These are phyloP conservation scores for Colletotrichum lindemuthianum DNA, from an alignment of 2,329 filamentous ascomycete genomes.

Conservation along the genomic window DNA sequence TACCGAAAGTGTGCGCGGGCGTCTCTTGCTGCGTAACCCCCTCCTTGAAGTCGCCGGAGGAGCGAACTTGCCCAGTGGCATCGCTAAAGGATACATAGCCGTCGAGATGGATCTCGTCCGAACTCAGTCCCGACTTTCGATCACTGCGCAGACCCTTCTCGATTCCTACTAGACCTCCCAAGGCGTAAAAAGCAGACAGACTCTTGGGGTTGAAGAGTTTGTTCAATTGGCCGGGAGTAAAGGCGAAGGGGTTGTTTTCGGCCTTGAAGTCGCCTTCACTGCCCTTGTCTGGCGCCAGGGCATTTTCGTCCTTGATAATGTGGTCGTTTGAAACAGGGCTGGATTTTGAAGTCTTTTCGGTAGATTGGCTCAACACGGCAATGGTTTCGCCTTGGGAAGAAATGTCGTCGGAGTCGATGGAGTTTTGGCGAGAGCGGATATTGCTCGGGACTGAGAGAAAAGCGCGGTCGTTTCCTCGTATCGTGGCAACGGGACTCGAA, in stretches of 20 bases:
- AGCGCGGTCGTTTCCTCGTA: constrained; percentile 56
- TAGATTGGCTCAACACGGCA: constrained; percentile 57
- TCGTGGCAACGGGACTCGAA: constrained; percentile 64
- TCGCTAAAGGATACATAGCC: constrained; percentile 79
- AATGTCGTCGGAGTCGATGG: constrained; percentile 73
- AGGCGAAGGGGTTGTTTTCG: constrained; percentile 85
- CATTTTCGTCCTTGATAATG: constrained; percentile 73
- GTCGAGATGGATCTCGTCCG: constrained; percentile 75
- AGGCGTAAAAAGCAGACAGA: constrained; percentile 79
- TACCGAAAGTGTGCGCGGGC: neutral
- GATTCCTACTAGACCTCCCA: constrained; percentile 81
- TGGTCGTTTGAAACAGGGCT: constrained; percentile 58
- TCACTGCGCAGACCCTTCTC: constrained; percentile 83
- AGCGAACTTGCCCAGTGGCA: constrained; percentile 54
- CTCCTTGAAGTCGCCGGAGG: constrained; percentile 33
- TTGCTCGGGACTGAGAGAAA: constrained; percentile 75
- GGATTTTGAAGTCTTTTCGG: constrained; percentile 52
- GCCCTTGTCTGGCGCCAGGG: constrained; percentile 79
- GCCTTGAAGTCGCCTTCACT: constrained; percentile 81
- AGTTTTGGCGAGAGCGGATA: constrained; percentile 72
- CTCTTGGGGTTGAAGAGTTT: constrained; percentile 94
- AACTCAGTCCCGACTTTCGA: constrained; percentile 76
- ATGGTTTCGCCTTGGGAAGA: constrained; percentile 73
- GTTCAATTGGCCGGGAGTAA: constrained; percentile 82
- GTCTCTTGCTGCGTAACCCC: neutral